These are phyloP conservation scores for Capsella rubella DNA, from an alignment of 441 rosid genomes.

Conservation along the genomic window DNA sequence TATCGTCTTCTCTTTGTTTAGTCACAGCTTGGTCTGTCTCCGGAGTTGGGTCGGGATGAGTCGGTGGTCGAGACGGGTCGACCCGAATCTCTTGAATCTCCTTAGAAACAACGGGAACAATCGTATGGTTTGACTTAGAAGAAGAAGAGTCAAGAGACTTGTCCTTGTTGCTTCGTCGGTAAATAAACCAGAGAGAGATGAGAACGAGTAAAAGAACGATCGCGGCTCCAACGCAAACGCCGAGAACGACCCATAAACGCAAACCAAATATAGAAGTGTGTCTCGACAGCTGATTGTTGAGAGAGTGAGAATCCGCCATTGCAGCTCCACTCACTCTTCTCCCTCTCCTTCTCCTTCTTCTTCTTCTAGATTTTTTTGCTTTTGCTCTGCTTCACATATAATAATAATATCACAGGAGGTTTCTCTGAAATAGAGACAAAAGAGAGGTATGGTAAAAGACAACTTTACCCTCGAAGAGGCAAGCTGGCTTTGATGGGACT, in stretches of 20 bases:
- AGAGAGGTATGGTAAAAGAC: neutral
- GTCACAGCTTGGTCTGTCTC: constrained; percentile 45
- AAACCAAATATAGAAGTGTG: constrained; percentile 77
- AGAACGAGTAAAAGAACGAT: constrained; percentile 79
- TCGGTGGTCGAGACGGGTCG: constrained; percentile 51
- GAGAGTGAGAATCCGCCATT: constrained; percentile 46
- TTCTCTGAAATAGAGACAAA: constrained; percentile 30
- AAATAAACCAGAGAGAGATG: constrained; percentile 82
- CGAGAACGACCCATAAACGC: constrained; percentile 84
- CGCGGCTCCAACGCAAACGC: constrained; percentile 79
- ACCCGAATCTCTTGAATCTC: constrained; percentile 82
- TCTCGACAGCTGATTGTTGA: constrained; percentile 67
- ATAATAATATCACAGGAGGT: constrained; percentile 10
- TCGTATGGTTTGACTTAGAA: constrained; percentile 47
- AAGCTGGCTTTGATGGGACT: constrained; percentile 48
- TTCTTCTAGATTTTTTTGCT: constrained; percentile 7
- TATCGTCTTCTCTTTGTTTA: constrained; percentile 55
- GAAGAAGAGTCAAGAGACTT: constrained; percentile 40
- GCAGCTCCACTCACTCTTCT: constrained; percentile 21
- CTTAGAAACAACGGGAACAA: constrained; percentile 75
- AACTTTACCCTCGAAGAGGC: constrained; percentile 23
- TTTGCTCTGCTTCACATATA: constrained; percentile 46
- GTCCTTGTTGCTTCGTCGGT: constrained; percentile 50
- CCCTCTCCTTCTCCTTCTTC: neutral
- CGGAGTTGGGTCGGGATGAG: constrained; percentile 54